Percentiles rank a stretch among this genome's conserved stretches.
Conservation (phyloP, 1,139 yeast genomes). For the Lodderomyces beijingensis region DNA sequence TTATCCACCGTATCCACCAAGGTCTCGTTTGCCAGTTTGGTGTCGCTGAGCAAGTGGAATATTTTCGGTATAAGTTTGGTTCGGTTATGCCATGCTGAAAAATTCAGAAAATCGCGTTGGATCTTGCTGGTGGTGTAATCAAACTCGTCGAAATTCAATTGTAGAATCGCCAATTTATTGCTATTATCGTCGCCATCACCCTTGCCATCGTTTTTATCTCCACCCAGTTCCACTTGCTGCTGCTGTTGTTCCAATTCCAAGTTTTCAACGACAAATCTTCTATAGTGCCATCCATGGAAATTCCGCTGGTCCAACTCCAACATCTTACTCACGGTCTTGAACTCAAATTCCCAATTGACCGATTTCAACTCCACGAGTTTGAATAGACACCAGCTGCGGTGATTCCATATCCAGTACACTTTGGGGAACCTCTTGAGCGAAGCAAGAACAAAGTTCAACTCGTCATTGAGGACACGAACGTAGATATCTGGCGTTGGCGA, state of each 20-base stretch:
- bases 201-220: neutral
- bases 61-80: constrained; percentile 61
- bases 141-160: constrained; percentile 51
- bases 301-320: constrained; percentile 74
- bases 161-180: constrained; percentile 15
- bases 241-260: constrained; percentile 31
- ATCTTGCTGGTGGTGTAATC: constrained; percentile 75
- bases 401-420: constrained; percentile 96
- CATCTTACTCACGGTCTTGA: constrained; percentile 63
- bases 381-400: constrained; percentile 77
- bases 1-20: constrained; percentile 11
- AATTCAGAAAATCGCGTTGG: constrained; percentile 81
- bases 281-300: constrained; percentile 94
- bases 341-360: constrained; percentile 65
- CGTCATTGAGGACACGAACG: constrained; percentile 45
- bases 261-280: constrained; percentile 63
- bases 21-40: neutral
- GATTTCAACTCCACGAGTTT: constrained; percentile 41
- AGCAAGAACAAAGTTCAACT: constrained; percentile 56
- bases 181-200: neutral
- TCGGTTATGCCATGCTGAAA: constrained; percentile 95
- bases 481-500: constrained; percentile 17
- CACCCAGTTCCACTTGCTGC: constrained; percentile 8
- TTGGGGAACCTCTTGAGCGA: constrained; percentile 71
- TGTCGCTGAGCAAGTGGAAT: constrained; percentile 20